Percentiles rank a stretch among this genome's conserved stretches.
phyloP scores from a whole-genome alignment of 306 rosid species.

The Lathyrus oleraceus region DNA sequence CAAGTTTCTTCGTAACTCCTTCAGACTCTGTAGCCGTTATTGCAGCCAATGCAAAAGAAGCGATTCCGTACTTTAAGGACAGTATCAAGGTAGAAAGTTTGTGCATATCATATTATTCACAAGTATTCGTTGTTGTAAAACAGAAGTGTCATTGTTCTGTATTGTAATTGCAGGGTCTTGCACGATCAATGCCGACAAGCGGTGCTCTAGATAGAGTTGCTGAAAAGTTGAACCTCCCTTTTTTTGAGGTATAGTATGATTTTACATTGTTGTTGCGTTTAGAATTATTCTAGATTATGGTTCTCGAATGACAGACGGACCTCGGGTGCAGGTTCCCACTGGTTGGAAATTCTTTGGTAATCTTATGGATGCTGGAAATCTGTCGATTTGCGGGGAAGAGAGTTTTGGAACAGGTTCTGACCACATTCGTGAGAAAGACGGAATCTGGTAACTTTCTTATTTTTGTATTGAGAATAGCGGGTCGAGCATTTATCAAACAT shows the following conservation, averaged over 20 bases:
- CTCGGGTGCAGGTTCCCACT: slow-evolving; percentile 76
- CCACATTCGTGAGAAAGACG: slow-evolving; percentile 99
- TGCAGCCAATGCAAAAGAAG: slow-evolving; percentile 91
- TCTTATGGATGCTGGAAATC: slow-evolving; percentile 96
- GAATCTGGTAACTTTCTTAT: slow-evolving; percentile 69
- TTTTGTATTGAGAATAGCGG: background rate
- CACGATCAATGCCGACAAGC: slow-evolving; percentile 98
- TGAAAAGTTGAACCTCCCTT: slow-evolving; percentile 78
- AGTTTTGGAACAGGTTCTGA: slow-evolving; percentile 99
- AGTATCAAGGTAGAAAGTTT: slow-evolving; percentile 66
- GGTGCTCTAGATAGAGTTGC: slow-evolving; percentile 95
- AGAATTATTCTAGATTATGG: slow-evolving; percentile 23
- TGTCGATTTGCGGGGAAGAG: slow-evolving; percentile 97
- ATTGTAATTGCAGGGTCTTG: slow-evolving; percentile 71
- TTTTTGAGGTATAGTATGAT: slow-evolving; percentile 71
- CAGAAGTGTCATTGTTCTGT: slow-evolving; percentile 16
- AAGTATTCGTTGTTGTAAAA: slow-evolving; percentile 5
- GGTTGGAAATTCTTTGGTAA: slow-evolving; percentile 99
- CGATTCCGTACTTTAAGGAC: slow-evolving; percentile 78
- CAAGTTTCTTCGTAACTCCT: slow-evolving; percentile 88
- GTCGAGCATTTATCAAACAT: background rate
- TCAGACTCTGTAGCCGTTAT: slow-evolving; percentile 96
- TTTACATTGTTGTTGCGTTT: background rate
- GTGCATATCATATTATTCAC: slow-evolving; percentile 17
- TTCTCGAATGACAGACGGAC: slow-evolving; percentile 35